Percentiles rank a stretch among this genome's conserved stretches.
phyloP scores from a whole-genome alignment of 441 rosid genomes.

The Sinapis alba region DNA sequence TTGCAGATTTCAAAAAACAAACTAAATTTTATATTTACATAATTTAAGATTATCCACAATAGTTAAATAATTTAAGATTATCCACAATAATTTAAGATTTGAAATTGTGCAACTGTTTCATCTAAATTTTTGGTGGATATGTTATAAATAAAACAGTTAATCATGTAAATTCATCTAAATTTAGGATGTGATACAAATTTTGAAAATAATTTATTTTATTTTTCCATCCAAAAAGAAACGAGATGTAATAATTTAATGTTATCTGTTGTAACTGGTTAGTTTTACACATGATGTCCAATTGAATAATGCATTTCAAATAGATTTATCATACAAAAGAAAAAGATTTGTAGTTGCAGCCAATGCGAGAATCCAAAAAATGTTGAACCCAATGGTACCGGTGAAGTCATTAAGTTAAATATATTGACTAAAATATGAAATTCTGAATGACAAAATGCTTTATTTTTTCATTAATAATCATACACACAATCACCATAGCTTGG shows the following conservation, averaged over 20 bases:
- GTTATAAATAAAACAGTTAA: not conserved
- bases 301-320: not conserved
- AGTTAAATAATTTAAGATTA: too few species aligned
- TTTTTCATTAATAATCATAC: not conserved
- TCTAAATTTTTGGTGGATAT: not conserved
- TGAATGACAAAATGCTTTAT: not conserved
- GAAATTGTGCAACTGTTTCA: too few species aligned
- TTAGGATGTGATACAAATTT: not conserved
- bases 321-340: not conserved
- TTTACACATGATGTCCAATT: not conserved
- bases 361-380: not conserved
- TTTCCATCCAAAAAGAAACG: not conserved
- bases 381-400: not conserved
- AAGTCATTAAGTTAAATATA: not conserved
- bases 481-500: slow-evolving; percentile 12
- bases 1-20: too few species aligned
- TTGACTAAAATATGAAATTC: not conserved
- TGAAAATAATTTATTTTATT: not conserved
- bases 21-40: too few species aligned
- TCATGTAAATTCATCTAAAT: not conserved
- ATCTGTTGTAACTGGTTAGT: not conserved
- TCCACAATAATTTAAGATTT: too few species aligned
- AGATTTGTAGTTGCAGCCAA: not conserved
- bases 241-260: not conserved
- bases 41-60: too few species aligned